Evolutionary conservation across 768 basidiomycete species (phyloP), one percentile per base, ranked within the genome.

Genomic region (Hygrophorus russula): DNA sequence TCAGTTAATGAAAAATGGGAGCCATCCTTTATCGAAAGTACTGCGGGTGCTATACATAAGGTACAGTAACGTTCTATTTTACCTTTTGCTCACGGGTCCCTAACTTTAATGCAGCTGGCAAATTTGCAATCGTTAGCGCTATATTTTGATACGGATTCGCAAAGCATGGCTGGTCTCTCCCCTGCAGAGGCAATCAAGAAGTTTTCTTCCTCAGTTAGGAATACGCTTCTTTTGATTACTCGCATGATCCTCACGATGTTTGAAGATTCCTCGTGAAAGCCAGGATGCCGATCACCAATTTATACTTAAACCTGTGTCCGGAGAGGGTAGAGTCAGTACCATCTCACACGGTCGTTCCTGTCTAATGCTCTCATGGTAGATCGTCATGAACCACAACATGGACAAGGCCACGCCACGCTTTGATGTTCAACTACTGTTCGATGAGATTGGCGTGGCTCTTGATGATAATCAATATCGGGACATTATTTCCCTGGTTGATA

Each of bases 401-500:
- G 76, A 84, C 53, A 71, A 71, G 37, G 69, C 77, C 45, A 85
- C 74, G 2, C 91, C 96, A 19, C 81, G 82, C 30, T 87, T 88
- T 49, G 92, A 98, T 53, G 76, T 88, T 2, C 80, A 87, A 52
- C 69, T 98, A 27, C 64, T 82, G 13, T 97, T 98, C 58, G 80
- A 96, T 51, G 89, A 97, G 60, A 92, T 99, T 40, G 92, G 85
- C 6, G 78, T 98, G 44, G 74, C 83, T 15, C 66, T 99, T 38
- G 94, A 99, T 58, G 80, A 90, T 49, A 77, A 92, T 51, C 96
- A 99, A 61, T 99, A 97, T 58, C 77, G 89, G 41, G 91, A 98
- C 59, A 78, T 75, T 17, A 89, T 98, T 46, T 93, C 88, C 15
- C 73, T 98, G 36, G 70, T 92, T 47, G 93, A 98, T 59, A 91